phyloP scores from a whole-genome alignment of 2,329 filamentous ascomycete species.

The Fusarium equiseti region DNA sequence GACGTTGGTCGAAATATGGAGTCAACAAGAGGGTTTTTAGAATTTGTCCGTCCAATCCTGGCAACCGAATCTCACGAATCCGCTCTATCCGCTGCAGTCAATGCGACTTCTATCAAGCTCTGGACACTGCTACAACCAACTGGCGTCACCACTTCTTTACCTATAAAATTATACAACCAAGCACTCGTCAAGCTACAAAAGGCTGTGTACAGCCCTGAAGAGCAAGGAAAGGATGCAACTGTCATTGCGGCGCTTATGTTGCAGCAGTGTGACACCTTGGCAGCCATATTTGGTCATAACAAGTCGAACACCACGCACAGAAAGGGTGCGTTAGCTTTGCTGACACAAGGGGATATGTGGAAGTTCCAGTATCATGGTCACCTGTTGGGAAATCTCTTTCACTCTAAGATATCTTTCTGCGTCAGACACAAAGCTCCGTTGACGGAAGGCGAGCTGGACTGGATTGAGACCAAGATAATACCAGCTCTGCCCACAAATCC shows the following conservation, averaged over 20 bases:
- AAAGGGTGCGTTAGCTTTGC: slow-evolving; percentile 19
- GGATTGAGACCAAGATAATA: slow-evolving; percentile 11
- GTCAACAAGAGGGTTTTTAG: slow-evolving; percentile 30
- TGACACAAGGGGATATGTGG: background rate
- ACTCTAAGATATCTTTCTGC: slow-evolving; percentile 13
- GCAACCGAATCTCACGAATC: background rate
- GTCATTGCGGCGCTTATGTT: slow-evolving; percentile 28
- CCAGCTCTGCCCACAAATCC: slow-evolving; percentile 10
- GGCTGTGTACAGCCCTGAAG: background rate
- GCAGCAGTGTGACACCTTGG: slow-evolving; percentile 26
- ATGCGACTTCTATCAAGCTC: slow-evolving; percentile 6
- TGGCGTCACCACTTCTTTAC: rapidly evolving
- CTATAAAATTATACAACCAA: background rate
- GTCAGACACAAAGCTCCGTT: slow-evolving; percentile 4
- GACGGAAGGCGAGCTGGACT: background rate
- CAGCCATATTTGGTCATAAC: slow-evolving; percentile 2
- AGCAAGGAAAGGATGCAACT: slow-evolving; percentile 3
- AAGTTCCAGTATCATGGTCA: background rate
- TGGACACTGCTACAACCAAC: slow-evolving; percentile 12
- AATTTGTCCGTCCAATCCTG: slow-evolving; percentile 26
- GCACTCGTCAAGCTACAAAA: slow-evolving; percentile 11
- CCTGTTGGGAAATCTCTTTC: slow-evolving; percentile 27
- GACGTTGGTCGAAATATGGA: slow-evolving; percentile 25
- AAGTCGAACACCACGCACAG: slow-evolving; percentile 20
- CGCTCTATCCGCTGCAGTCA: slow-evolving; percentile 11